phyloP scores from a whole-genome alignment of 2,329 filamentous ascomycete species.

The Cercospora sojina region DNA sequence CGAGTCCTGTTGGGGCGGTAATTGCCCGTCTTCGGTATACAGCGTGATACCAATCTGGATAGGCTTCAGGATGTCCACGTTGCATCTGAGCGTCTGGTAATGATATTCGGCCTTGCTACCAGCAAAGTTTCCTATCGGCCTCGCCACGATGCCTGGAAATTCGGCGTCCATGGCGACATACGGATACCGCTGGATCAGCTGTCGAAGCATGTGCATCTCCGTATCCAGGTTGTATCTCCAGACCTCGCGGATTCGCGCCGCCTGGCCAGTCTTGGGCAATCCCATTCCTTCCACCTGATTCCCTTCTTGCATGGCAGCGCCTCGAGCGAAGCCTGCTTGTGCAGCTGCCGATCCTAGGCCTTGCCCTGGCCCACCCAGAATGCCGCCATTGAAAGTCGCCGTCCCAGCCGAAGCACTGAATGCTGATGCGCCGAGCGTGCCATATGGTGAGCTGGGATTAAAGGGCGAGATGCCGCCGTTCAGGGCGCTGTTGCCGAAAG shows the following conservation, averaged over 20 bases:
- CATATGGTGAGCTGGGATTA: slow-evolving; percentile 32
- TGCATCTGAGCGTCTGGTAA: slow-evolving; percentile 95
- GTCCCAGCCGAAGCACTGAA: slow-evolving; percentile 34
- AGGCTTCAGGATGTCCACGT: slow-evolving; percentile 95
- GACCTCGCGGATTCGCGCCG: slow-evolving; percentile 87
- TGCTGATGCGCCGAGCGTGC: slow-evolving; percentile 32
- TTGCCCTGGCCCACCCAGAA: slow-evolving; percentile 46
- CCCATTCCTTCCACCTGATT: slow-evolving; percentile 30
- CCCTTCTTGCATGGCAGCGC: slow-evolving; percentile 55
- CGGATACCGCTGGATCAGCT: slow-evolving; percentile 83
- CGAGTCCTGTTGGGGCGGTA: slow-evolving; percentile 66
- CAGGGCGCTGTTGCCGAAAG: slow-evolving; percentile 38
- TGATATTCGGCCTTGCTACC: slow-evolving; percentile 92
- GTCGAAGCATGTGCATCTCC: slow-evolving; percentile 82
- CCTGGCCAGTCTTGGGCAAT: slow-evolving; percentile 58
- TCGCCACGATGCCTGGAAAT: slow-evolving; percentile 94
- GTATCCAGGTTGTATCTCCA: slow-evolving; percentile 90
- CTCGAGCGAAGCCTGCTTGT: slow-evolving; percentile 81
- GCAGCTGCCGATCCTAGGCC: slow-evolving; percentile 84
- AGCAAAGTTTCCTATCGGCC: slow-evolving; percentile 90
- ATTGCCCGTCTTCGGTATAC: slow-evolving; percentile 86
- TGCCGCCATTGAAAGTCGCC: slow-evolving; percentile 35
- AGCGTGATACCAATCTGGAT: slow-evolving; percentile 95
- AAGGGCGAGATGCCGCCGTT: slow-evolving; percentile 44
- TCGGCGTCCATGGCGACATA: slow-evolving; percentile 99